Evolutionary conservation across 305 asterid genomes (phyloP).

Genomic region (Fraxinus platypoda): DNA sequence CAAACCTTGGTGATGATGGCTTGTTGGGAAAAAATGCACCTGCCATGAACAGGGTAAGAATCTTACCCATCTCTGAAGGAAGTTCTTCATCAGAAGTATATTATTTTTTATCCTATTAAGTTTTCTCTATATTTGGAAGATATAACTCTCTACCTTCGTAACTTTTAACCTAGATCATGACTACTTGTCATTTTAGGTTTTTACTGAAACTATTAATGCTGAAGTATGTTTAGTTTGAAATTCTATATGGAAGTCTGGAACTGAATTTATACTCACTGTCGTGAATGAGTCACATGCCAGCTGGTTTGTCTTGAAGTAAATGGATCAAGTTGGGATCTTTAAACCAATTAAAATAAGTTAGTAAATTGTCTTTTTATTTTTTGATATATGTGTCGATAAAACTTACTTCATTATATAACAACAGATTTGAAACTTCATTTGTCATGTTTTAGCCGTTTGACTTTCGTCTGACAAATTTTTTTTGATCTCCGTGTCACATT

Average conservation of each 20-base stretch:
- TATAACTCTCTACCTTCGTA: background rate
- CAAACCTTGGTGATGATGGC: constrained; percentile 92
- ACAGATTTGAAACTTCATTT: background rate
- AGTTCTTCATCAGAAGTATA: background rate
- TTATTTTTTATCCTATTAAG: background rate
- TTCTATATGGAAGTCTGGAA: background rate
- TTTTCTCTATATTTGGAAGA: background rate
- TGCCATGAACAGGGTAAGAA: constrained; percentile 90
- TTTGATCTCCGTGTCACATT: constrained; percentile 14
- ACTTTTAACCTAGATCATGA: background rate
- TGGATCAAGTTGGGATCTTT: background rate
- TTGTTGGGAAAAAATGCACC: constrained; percentile 63
- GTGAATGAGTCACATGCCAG: background rate
- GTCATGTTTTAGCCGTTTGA: constrained; percentile 24
- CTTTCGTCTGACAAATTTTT: constrained; percentile 4
- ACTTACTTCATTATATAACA: background rate
- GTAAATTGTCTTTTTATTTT: background rate
- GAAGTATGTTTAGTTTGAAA: background rate
- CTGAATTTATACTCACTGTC: background rate
- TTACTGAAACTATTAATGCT: background rate
- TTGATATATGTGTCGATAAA: background rate
- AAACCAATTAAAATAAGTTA: background rate
- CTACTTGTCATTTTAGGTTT: background rate
- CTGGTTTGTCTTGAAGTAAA: background rate
- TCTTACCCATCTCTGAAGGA: background rate